Percentiles rank a stretch among this genome's conserved stretches.
Conservation (phyloP, 257 asterid genomes). For the Forsythia suspensa region DNA sequence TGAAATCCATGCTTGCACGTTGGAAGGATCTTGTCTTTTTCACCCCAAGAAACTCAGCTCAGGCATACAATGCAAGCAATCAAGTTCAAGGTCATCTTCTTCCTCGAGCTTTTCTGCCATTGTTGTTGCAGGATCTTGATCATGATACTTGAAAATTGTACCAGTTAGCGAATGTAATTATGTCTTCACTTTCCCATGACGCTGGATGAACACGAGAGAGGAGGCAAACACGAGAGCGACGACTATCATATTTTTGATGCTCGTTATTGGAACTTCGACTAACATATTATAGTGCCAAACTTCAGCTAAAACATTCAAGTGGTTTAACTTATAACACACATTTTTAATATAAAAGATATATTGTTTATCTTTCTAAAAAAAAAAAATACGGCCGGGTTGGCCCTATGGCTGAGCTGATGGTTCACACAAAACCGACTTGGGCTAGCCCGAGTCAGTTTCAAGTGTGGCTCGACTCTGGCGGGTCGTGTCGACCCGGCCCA, state of each 20-base stretch:
- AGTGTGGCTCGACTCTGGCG: no score
- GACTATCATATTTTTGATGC: background rate
- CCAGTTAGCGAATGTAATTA: background rate
- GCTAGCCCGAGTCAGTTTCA: no score
- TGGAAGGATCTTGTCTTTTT: background rate
- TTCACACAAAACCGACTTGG: no score
- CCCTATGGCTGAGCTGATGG: no score
- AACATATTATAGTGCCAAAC: no score
- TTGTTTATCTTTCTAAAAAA: no score
- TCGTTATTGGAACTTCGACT: background rate
- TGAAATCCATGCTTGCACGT: conserved; percentile 4
- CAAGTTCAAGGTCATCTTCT: background rate
- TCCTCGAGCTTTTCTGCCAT: background rate
- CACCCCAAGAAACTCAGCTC: background rate
- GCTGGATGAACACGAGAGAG: background rate
- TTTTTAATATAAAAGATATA: no score
- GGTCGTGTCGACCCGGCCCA: no score
- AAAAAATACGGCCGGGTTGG: no score
- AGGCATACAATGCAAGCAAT: background rate
- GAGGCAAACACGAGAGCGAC: background rate
- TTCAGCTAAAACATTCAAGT: no score
- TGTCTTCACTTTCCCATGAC: background rate
- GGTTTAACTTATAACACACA: no score
- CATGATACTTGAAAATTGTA: background rate
- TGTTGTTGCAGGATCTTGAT: background rate